These are phyloP conservation scores for Aurinia saxatilis DNA, from an alignment of 345 rosid species.

Conservation along the genomic window DNA sequence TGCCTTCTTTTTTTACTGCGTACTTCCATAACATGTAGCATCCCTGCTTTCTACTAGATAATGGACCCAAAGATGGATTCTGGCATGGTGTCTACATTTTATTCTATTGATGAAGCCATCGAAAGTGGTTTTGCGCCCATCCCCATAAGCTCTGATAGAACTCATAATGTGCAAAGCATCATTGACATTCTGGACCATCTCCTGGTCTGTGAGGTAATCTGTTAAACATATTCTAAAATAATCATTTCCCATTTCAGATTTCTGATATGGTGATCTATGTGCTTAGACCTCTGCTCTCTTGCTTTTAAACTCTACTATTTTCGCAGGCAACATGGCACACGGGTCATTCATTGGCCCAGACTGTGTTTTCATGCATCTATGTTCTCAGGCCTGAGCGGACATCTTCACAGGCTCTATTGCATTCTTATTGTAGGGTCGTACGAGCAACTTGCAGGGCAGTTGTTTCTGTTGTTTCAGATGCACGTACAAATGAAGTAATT, in stretches of 20 bases:
- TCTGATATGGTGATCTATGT: neutral
- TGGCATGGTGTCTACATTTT: conserved; percentile 68
- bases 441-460: conserved; percentile 95
- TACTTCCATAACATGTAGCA: no score
- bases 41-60: conserved; percentile 42
- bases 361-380: conserved; percentile 97
- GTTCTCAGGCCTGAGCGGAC: conserved; percentile 90
- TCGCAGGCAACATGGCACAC: conserved; percentile 98
- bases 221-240: neutral
- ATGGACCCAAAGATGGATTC: conserved; percentile 99
- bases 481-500: conserved; percentile 99
- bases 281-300: neutral
- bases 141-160: conserved; percentile 61
- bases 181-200: conserved; percentile 97
- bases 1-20: neutral
- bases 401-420: conserved; percentile 70
- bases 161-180: conserved; percentile 58
- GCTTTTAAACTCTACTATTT: conserved; percentile 22
- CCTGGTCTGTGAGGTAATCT: conserved; percentile 80
- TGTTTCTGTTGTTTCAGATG: conserved; percentile 86
- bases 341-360: conserved; percentile 98
- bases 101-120: conserved; percentile 89
- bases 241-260: neutral
- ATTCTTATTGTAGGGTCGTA: conserved; percentile 78
- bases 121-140: conserved; percentile 82